These are phyloP conservation scores for Dipodascus albidus DNA, from an alignment of 805 yeast genomes.

Conservation along the genomic window DNA sequence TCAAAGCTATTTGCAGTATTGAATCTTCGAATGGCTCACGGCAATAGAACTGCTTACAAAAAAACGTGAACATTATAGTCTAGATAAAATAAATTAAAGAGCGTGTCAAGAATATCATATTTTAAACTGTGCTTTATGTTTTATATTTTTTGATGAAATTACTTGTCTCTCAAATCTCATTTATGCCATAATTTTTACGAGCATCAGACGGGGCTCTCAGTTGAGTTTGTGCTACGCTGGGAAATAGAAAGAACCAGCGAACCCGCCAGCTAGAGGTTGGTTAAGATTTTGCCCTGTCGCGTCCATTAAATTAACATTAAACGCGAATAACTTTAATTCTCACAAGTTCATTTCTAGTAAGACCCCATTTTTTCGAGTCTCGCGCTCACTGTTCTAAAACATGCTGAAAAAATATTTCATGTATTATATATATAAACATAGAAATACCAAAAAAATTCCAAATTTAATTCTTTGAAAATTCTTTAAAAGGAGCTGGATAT, in stretches of 20 bases:
- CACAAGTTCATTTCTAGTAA: background rate
- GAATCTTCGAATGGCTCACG: no score
- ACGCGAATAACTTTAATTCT: background rate
- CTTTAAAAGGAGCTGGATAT: background rate
- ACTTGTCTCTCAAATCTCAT: no score
- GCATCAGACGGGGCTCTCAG: background rate
- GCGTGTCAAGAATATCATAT: no score
- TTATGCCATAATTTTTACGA: background rate
- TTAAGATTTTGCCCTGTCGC: constrained; percentile 1
- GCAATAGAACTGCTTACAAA: no score
- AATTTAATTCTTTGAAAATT: background rate
- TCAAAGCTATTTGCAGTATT: no score
- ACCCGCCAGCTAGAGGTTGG: background rate
- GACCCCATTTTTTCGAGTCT: background rate
- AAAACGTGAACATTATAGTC: no score
- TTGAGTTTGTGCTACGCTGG: background rate
- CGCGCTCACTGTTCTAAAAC: no score
- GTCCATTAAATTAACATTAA: background rate
- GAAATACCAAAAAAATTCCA: background rate
- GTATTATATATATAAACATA: no score
- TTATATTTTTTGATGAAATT: background rate
- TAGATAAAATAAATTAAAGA: no score
- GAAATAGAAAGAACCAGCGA: background rate
- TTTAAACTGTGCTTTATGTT: background rate
- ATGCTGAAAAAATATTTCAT: background rate